phyloP scores from a whole-genome alignment of 2,329 filamentous ascomycete genomes.

The Dothiorella sarmentorum region DNA sequence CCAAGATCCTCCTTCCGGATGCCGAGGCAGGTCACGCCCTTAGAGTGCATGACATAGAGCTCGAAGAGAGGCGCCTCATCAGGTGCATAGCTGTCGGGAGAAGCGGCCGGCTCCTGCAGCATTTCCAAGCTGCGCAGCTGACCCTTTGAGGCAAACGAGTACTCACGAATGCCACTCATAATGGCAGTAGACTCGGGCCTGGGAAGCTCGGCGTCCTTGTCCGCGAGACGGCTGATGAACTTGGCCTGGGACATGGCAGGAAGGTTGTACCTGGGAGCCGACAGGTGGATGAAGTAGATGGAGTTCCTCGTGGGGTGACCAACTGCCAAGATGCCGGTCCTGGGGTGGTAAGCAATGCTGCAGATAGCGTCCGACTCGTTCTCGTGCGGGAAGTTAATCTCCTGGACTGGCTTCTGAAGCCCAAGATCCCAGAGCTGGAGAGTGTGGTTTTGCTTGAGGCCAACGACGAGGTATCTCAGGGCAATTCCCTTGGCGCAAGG shows the following conservation, averaged over 20 bases:
- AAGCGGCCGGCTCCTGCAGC: constrained; percentile 65
- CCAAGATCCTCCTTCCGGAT: constrained; percentile 88
- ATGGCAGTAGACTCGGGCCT: constrained; percentile 93
- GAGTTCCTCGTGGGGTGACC: constrained; percentile 97
- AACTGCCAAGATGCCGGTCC: constrained; percentile 88
- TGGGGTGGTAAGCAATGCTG: constrained; percentile 90
- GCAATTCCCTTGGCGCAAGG: constrained; percentile 88
- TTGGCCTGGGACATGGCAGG: constrained; percentile 77
- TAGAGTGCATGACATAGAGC: constrained; percentile 95
- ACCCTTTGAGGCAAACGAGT: constrained; percentile 84
- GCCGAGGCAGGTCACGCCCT: constrained; percentile 85
- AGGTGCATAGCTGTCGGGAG: constrained; percentile 51
- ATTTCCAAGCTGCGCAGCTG: constrained; percentile 87
- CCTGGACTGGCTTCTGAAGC: constrained; percentile 90
- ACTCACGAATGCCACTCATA: constrained; percentile 93
- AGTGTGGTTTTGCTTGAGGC: constrained; percentile 98
- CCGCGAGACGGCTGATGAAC: constrained; percentile 75
- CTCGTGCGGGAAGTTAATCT: constrained; percentile 92
- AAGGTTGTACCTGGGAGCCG: constrained; percentile 87
- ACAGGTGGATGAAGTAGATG: constrained; percentile 94
- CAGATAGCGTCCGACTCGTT: constrained; percentile 98
- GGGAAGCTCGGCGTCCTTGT: constrained; percentile 57
- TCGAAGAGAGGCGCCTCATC: constrained; percentile 82
- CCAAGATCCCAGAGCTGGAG: constrained; percentile 98
- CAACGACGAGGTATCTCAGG: constrained; percentile 91